Conservation (phyloP, 139 green algal species). For the Micractinium conductrix region DNA sequence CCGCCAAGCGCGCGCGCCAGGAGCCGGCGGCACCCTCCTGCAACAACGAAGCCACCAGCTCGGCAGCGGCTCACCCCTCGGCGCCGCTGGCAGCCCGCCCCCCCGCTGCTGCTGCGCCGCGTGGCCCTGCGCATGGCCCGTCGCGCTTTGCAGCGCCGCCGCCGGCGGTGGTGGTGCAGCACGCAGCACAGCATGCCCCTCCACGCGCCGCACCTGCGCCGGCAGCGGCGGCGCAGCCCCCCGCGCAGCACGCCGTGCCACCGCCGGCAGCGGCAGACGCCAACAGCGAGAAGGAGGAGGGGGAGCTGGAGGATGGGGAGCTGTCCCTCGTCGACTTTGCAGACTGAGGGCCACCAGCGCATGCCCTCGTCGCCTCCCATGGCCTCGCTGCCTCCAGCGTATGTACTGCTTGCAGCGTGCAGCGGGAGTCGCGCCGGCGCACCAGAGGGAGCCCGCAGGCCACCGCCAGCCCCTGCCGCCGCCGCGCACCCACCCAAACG, state of each 20-base stretch:
- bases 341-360: no score
- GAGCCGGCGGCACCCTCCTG: background rate
- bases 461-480: no score
- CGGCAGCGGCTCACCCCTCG: background rate
- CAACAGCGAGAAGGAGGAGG: slow-evolving; percentile 40
- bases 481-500: no score
- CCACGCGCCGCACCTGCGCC: background rate
- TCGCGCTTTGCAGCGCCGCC: no score
- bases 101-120: no score
- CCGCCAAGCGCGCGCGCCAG: background rate
- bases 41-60: background rate
- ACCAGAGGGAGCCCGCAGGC: no score
- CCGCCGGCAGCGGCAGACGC: background rate
- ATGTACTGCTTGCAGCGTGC: background rate
- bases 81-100: no score
- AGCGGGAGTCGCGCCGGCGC: no score
- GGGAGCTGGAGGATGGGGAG: slow-evolving; percentile 47
- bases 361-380: background rate
- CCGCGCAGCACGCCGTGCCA: background rate
- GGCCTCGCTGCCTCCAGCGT: background rate
- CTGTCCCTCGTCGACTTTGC: background rate
- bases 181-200: no score
- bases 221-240: background rate
- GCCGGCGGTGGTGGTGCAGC: no score
- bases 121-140: no score